phyloP scores from a whole-genome alignment of 2,329 filamentous ascomycete genomes.

The Atkinsonella texensis region DNA sequence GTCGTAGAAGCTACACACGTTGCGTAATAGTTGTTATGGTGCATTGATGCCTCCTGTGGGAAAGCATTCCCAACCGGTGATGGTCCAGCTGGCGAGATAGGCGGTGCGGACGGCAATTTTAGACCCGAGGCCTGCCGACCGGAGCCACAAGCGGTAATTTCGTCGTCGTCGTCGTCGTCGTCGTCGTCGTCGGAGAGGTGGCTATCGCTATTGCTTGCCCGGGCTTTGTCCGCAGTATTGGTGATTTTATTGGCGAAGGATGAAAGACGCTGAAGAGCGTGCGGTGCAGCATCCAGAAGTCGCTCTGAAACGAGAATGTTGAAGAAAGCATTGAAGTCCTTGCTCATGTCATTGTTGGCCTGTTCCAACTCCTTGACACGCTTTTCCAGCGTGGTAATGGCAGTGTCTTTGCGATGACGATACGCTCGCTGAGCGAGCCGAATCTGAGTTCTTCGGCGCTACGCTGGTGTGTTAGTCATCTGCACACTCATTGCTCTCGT shows the following conservation, averaged over 20 bases:
- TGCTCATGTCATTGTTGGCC: conserved; percentile 62
- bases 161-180: not conserved
- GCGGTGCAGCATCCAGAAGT: conserved; percentile 43
- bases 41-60: not conserved
- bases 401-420: conserved; percentile 70
- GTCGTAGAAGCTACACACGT: not conserved
- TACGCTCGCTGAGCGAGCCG: conserved; percentile 78
- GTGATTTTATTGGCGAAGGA: conserved; percentile 47
- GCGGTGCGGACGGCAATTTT: not conserved
- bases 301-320: conserved; percentile 47
- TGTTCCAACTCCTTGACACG: conserved; percentile 57
- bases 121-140: not conserved
- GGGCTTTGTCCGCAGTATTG: conserved; percentile 33
- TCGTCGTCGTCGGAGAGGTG: conserved; percentile 4
- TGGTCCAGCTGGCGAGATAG: not conserved
- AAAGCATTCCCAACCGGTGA: not conserved
- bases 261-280: conserved; percentile 45
- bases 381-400: conserved; percentile 60
- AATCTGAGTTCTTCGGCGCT: conserved; percentile 79
- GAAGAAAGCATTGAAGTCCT: conserved; percentile 55
- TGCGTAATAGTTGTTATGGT: not conserved
- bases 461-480: not conserved
- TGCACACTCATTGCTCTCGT: not conserved
- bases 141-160: not conserved
- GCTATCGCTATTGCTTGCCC: conserved; percentile 18